These are phyloP conservation scores for Calonectria pteridis DNA, from an alignment of 2,329 filamentous ascomycete genomes.

Conservation along the genomic window DNA sequence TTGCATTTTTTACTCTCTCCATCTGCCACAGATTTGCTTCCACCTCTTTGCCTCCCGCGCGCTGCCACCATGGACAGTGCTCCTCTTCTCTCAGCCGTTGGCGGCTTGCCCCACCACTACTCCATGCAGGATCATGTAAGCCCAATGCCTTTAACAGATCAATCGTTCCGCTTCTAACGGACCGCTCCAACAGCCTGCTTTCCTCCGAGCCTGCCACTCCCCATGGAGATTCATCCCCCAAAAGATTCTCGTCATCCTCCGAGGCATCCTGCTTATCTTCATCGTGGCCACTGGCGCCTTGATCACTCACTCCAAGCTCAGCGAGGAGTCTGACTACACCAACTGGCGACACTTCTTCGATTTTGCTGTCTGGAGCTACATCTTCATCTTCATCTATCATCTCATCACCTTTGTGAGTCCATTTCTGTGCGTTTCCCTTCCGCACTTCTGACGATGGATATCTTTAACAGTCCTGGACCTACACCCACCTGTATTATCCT, in stretches of 20 bases:
- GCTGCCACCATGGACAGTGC: slow-evolving; percentile 48
- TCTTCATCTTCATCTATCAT: slow-evolving; percentile 60
- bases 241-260: slow-evolving; percentile 58
- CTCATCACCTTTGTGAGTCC: slow-evolving; percentile 59
- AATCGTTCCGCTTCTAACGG: slow-evolving; percentile 25
- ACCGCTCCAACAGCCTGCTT: slow-evolving; percentile 57
- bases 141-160: neutral
- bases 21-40: neutral
- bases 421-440: neutral
- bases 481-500: slow-evolving; percentile 64
- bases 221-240: slow-evolving; percentile 63
- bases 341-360: slow-evolving; percentile 61
- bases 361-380: slow-evolving; percentile 60
- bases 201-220: slow-evolving; percentile 64
- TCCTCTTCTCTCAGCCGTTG: slow-evolving; percentile 49
- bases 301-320: slow-evolving; percentile 60
- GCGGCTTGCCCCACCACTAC: slow-evolving; percentile 48
- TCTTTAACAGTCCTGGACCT: slow-evolving; percentile 60
- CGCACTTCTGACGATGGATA: neutral
- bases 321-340: slow-evolving; percentile 53
- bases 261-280: slow-evolving; percentile 58
- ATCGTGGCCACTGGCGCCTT: slow-evolving; percentile 57
- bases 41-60: neutral
- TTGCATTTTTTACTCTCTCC: neutral
- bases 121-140: slow-evolving; percentile 53